phyloP scores from a whole-genome alignment of 2,329 filamentous ascomycete species.

The Grosmannia huntii region DNA sequence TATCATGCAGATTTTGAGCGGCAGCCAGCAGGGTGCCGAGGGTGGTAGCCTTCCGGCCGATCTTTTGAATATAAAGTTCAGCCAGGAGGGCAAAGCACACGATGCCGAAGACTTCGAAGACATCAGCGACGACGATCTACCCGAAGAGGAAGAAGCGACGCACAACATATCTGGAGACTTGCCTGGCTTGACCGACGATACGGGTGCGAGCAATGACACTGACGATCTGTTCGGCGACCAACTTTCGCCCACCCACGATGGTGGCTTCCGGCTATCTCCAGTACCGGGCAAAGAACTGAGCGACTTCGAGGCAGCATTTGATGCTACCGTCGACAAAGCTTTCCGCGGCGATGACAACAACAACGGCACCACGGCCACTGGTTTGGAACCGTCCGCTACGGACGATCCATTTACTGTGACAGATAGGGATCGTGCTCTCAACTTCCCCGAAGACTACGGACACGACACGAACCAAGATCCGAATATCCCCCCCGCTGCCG shows the following conservation, averaged over 20 bases:
- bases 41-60: constrained; percentile 23
- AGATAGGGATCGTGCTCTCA: constrained; percentile 21
- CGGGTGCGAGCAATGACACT: constrained; percentile 44
- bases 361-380: constrained; percentile 17
- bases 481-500: constrained; percentile 54
- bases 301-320: constrained; percentile 18
- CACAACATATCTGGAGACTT: constrained; percentile 27
- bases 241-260: constrained; percentile 25
- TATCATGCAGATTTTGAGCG: constrained; percentile 31
- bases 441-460: constrained; percentile 31
- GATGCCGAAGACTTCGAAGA: constrained; percentile 86
- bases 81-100: constrained; percentile 69
- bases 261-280: constrained; percentile 20
- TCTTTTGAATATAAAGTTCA: constrained; percentile 34
- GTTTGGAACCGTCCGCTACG: constrained; percentile 16
- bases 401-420: constrained; percentile 18
- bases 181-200: constrained; percentile 46
- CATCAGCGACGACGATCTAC: constrained; percentile 83
- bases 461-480: constrained; percentile 43
- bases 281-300: constrained; percentile 25
- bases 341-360: constrained; percentile 1
- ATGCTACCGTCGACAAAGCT: neutral
- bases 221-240: constrained; percentile 61
- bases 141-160: constrained; percentile 55
- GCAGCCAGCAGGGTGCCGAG: constrained; percentile 25